Conservation (phyloP, 257 asterid species). For the Fraxinus quadrangulata region DNA sequence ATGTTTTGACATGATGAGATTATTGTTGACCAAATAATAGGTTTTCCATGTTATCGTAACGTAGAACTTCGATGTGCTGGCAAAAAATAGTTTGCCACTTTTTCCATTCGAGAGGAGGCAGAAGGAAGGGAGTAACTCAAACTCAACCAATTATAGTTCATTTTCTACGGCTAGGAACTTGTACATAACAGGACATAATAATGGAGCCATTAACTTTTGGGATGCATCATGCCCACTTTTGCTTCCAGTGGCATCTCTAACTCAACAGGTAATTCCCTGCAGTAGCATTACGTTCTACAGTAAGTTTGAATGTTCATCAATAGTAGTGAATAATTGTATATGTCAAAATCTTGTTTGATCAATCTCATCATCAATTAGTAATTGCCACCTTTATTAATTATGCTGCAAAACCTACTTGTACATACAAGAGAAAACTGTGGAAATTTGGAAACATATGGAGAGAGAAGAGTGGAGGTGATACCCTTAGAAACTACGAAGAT, state of each 20-base stretch:
- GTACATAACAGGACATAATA: constrained; percentile 73
- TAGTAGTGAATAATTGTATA: background rate
- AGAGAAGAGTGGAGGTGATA: background rate
- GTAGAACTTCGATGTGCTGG: constrained; percentile 59
- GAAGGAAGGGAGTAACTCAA: constrained; percentile 66
- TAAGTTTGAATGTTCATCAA: background rate
- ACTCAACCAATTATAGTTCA: constrained; percentile 35
- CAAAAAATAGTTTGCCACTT: constrained; percentile 54
- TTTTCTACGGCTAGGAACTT: constrained; percentile 71
- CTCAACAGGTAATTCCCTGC: constrained; percentile 65
- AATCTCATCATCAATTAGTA: background rate
- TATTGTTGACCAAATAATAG: background rate
- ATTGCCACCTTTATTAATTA: background rate
- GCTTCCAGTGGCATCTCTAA: constrained; percentile 60
- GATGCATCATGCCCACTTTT: constrained; percentile 83
- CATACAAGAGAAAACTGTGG: background rate
- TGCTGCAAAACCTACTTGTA: background rate
- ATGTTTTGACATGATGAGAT: constrained; percentile 13
- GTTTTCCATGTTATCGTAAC: constrained; percentile 19
- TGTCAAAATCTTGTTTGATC: background rate
- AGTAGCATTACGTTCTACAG: background rate
- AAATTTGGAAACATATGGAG: background rate
- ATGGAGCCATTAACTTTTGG: constrained; percentile 88
- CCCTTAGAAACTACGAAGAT: background rate
- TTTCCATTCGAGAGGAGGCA: constrained; percentile 61